Conservation (phyloP, 2,329 filamentous ascomycete genomes). For the Colletotrichum sp. region DNA sequence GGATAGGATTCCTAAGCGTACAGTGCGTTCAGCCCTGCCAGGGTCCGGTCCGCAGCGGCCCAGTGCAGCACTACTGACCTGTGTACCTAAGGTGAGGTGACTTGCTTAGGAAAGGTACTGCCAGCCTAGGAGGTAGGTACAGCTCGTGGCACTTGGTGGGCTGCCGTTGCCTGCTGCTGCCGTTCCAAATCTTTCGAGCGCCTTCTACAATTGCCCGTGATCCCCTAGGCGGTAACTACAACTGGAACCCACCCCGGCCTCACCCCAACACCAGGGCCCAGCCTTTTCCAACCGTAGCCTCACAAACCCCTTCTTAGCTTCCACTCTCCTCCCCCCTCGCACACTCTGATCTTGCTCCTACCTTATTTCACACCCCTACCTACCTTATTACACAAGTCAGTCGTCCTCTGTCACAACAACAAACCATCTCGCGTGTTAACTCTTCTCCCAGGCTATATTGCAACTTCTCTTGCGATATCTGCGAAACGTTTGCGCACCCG, state of each 20-base stretch:
- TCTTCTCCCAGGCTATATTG: neutral
- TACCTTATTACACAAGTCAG: neutral
- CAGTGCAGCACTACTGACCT: neutral
- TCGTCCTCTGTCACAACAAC: neutral
- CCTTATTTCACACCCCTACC: neutral
- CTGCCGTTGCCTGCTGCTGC: neutral
- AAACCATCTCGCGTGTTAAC: neutral
- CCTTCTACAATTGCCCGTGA: slow-evolving; percentile 23
- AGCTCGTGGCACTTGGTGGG: neutral
- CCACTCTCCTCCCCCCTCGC: neutral
- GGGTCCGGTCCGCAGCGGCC: slow-evolving; percentile 16
- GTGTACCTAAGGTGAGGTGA: neutral
- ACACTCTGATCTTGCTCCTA: neutral
- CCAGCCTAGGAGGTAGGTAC: neutral
- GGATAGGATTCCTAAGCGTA: neutral
- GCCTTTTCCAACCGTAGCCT: slow-evolving; percentile 19
- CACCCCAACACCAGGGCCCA: slow-evolving; percentile 11
- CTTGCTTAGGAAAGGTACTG: neutral
- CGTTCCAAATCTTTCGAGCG: slow-evolving; percentile 20
- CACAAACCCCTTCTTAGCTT: slow-evolving; percentile 14
- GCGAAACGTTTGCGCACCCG: slow-evolving; percentile 13
- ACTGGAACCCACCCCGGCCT: slow-evolving; percentile 15
- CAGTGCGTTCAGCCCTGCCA: slow-evolving; percentile 21
- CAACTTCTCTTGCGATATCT: neutral
- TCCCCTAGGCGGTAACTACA: slow-evolving; percentile 12